phyloP scores from a whole-genome alignment of 2,329 filamentous ascomycete genomes.

The Sporothrix phasma region DNA sequence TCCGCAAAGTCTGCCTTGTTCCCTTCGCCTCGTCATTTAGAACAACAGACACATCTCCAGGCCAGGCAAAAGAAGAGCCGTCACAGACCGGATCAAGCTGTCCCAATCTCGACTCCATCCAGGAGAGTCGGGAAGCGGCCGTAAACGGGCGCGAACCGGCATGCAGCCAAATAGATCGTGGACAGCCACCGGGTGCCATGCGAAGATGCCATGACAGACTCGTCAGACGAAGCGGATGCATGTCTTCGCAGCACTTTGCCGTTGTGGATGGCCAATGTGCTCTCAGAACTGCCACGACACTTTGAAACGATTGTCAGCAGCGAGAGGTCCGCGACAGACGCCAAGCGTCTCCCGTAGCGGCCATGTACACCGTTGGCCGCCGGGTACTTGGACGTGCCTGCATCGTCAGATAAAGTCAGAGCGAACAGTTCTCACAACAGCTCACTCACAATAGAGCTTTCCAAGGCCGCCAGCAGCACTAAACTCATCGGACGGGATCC shows the following conservation, averaged over 20 bases:
- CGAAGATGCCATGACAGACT: slow-evolving; percentile 38
- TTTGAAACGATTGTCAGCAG: slow-evolving; percentile 68
- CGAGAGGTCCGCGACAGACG: slow-evolving; percentile 66
- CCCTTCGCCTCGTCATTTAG: slow-evolving; percentile 41
- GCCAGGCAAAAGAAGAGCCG: slow-evolving; percentile 63
- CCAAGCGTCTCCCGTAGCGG: slow-evolving; percentile 62
- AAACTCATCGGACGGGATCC: slow-evolving; percentile 69
- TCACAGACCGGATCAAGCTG: slow-evolving; percentile 46
- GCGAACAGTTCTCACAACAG: neutral
- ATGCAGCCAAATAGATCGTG: slow-evolving; percentile 80
- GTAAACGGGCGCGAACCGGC: slow-evolving; percentile 80
- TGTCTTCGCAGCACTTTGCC: slow-evolving; percentile 55
- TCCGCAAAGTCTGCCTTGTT: slow-evolving; percentile 24
- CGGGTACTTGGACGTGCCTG: slow-evolving; percentile 71
- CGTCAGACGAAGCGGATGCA: slow-evolving; percentile 48
- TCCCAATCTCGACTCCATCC: slow-evolving; percentile 51
- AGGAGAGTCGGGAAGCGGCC: slow-evolving; percentile 36
- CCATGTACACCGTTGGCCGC: slow-evolving; percentile 46
- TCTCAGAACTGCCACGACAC: slow-evolving; percentile 49
- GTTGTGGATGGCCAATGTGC: slow-evolving; percentile 60
- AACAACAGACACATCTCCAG: slow-evolving; percentile 43
- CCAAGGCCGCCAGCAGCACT: slow-evolving; percentile 57
- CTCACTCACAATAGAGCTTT: slow-evolving; percentile 61
- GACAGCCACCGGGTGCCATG: slow-evolving; percentile 71
- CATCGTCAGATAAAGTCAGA: neutral